A percentile compares a stretch with the other conserved stretches of the same genome.
These are phyloP conservation scores for Neocallimastix lanati DNA, from an alignment of 192 early-diverging fungal genomes.

Conservation along the genomic window DNA sequence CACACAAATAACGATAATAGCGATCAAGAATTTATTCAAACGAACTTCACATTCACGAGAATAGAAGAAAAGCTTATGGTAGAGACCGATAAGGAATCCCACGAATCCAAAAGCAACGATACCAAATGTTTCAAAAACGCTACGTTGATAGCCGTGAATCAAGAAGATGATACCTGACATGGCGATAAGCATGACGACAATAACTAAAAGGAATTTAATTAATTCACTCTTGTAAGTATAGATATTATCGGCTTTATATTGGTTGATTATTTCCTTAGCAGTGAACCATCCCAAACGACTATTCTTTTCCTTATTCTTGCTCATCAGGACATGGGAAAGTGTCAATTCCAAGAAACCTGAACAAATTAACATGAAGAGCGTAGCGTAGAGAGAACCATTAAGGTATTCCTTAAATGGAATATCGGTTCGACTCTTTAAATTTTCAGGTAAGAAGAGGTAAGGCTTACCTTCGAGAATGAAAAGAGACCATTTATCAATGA, in stretches of 20 bases:
- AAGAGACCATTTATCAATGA: constrained; percentile 13
- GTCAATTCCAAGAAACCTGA: constrained; percentile 19
- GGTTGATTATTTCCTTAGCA: not conserved
- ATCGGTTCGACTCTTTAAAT: not conserved
- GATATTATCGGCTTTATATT: not conserved
- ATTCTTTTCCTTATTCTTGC: not conserved
- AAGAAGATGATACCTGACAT: not conserved
- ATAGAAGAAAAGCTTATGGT: not conserved
- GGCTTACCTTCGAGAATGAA: not conserved
- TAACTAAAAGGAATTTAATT: not conserved
- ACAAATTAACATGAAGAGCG: constrained; percentile 15
- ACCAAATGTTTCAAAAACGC: not conserved
- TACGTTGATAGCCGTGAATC: not conserved
- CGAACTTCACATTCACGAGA: not conserved
- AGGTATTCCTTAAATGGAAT: constrained; percentile 5
- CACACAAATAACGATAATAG: not conserved
- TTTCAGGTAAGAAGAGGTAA: not conserved
- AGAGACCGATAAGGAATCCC: not conserved
- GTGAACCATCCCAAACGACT: not conserved
- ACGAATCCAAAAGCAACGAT: not conserved
- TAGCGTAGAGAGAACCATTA: constrained; percentile 11
- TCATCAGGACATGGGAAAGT: not conserved
- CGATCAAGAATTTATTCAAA: not conserved
- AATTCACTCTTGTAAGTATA: not conserved
- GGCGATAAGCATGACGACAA: not conserved